Percentiles rank a stretch among this genome's conserved stretches.
Evolutionary conservation across 2,329 filamentous ascomycete species (phyloP).

Genomic region (Diaporthe ilicicola): DNA sequence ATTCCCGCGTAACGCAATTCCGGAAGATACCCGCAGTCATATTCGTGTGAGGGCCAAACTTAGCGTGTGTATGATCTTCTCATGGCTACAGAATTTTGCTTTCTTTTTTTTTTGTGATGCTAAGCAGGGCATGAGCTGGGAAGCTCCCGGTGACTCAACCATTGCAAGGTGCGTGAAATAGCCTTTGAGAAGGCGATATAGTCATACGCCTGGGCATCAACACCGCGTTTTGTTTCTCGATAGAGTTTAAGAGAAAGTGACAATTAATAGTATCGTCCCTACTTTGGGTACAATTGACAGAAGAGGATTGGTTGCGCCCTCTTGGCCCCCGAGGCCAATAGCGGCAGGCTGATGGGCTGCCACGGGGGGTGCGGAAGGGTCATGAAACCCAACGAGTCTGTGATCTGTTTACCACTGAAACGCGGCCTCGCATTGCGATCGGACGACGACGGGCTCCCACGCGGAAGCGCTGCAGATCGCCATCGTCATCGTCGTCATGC

Average conservation of each 20-base stretch:
- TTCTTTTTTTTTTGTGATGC: not conserved
- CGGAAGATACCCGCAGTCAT: not conserved
- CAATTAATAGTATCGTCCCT: not conserved
- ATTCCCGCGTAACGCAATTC: not conserved
- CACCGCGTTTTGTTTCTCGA: not conserved
- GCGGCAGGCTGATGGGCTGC: not conserved
- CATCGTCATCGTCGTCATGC: slow-evolving; percentile 5
- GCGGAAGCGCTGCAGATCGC: slow-evolving; percentile 5
- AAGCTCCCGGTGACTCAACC: no score
- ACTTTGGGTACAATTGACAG: not conserved
- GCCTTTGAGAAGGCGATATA: not conserved
- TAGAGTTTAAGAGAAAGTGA: not conserved
- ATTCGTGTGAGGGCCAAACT: no score
- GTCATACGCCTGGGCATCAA: not conserved
- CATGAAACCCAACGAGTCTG: slow-evolving; percentile 33
- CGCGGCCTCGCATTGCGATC: slow-evolving; percentile 4
- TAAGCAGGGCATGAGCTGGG: not conserved
- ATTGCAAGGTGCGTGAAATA: not conserved
- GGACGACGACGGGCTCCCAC: not conserved
- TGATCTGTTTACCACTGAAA: slow-evolving; percentile 28
- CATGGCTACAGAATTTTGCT: not conserved
- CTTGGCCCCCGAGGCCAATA: not conserved
- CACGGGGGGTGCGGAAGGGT: slow-evolving; percentile 12
- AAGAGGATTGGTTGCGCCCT: not conserved
- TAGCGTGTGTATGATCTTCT: not conserved